phyloP scores from a whole-genome alignment of 2,329 filamentous ascomycete genomes.

The Fusarium sp. region DNA sequence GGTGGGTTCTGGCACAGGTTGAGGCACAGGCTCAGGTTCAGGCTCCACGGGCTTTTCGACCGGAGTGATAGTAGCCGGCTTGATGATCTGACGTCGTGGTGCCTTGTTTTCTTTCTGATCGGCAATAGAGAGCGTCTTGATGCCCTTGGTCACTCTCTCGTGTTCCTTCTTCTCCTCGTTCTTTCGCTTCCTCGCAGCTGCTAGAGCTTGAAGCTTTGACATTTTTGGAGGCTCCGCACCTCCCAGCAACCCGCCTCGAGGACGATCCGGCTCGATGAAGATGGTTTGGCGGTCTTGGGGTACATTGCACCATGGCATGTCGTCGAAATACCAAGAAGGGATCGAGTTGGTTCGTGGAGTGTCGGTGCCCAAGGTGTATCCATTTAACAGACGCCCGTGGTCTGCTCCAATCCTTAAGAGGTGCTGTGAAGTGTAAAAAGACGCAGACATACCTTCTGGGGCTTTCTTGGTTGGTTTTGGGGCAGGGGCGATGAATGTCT shows the following conservation, averaged over 20 bases:
- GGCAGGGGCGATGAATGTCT: conserved; percentile 67
- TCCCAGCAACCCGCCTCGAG: conserved; percentile 79
- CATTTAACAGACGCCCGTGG: conserved; percentile 36
- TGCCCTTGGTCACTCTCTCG: conserved; percentile 42
- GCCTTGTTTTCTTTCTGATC: conserved; percentile 48
- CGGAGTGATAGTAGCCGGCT: not conserved
- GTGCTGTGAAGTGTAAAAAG: conserved; percentile 46
- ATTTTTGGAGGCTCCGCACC: conserved; percentile 78
- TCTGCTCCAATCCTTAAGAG: conserved; percentile 51
- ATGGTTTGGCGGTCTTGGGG: conserved; percentile 74
- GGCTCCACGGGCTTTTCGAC: conserved; percentile 2
- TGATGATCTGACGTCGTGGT: conserved; percentile 39
- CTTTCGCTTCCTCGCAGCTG: conserved; percentile 87
- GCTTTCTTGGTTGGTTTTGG: conserved; percentile 58
- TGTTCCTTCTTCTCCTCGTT: conserved; percentile 70
- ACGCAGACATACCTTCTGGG: conserved; percentile 58
- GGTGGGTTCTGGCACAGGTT: not conserved
- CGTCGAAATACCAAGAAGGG: conserved; percentile 76
- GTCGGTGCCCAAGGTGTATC: conserved; percentile 22
- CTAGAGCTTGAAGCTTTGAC: conserved; percentile 92
- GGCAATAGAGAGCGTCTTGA: conserved; percentile 50
- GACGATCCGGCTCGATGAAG: conserved; percentile 68
- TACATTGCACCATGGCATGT: conserved; percentile 86
- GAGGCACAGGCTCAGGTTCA: not conserved
- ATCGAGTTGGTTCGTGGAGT: conserved; percentile 36